Base-by-base conservation (phyloP, 75 land plant genomes). In the Pinus albicaulis region DNA sequence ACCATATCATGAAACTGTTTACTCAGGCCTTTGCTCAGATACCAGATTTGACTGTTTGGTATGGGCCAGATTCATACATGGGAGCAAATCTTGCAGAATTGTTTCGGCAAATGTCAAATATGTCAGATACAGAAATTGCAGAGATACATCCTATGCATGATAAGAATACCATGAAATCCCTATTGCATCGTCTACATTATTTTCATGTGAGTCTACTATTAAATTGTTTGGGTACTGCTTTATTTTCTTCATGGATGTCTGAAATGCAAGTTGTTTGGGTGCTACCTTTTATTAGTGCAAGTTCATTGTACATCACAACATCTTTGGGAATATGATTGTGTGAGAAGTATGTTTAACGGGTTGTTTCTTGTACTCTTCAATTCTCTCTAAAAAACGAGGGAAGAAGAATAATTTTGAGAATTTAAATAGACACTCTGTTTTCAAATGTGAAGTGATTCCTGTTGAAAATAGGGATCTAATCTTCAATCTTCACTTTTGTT, bases 21-120 rank as follows among this genome's bases (percentile, higher is more conserved):
- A 53, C 26, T 44, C 86, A 96, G 99, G 99, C 98, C 31, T 96
- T 96, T 90, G 91, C 99, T 28, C 90, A 96, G 77, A 78, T 96
- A 57, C 97, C 97, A 55, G 82, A 86, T 72, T 52, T 96, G 28
- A 90, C 87, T 48, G 81, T 96, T 60, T 96, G 82, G 84, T 96
- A 96, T 80, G 99, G 99, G 22, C 99, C 99, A 59, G 99, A 96
- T 84, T 82, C 99, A 23, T 96, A 96, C 80, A 96, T 96, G 99
- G 99, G 99, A 71, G 99, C 95, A 83, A 96, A 96, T 77, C 84
- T 96, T 20, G 90, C 74, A 22, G 93, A 94, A 76, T 68, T 96
- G 82, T 92, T 96, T 76, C 87, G 80, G 34, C 98, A 94, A 60
- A 90, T 96, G 91, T 73, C 86, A 57, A 34, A 31, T 25, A 84